These are phyloP conservation scores for Fraxinus sp. DNA, from an alignment of 305 asterid genomes.

Conservation along the genomic window DNA sequence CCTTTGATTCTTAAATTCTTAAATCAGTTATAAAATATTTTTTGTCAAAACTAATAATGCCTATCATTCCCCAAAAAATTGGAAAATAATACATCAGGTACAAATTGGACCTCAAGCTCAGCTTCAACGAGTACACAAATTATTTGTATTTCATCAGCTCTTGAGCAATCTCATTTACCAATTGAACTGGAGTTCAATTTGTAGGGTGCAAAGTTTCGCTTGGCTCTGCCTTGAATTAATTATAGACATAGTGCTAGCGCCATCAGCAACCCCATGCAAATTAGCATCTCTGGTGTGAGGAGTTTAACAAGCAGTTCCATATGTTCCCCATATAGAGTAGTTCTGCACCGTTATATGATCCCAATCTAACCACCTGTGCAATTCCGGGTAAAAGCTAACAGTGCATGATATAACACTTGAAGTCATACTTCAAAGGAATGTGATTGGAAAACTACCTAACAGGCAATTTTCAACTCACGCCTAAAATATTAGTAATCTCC, in stretches of 20 bases:
- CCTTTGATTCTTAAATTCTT: neutral
- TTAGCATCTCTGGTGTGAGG: neutral
- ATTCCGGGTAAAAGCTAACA: constrained; percentile 1
- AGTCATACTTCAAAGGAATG: neutral
- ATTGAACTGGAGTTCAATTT: neutral
- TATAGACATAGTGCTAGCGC: neutral
- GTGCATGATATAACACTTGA: neutral
- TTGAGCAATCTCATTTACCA: neutral
- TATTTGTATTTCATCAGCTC: constrained; percentile 1
- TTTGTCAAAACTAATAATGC: neutral
- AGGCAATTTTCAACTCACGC: neutral
- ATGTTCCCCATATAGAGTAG: neutral
- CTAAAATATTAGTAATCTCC: neutral
- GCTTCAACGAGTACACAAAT: neutral
- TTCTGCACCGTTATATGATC: neutral
- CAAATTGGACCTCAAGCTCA: neutral
- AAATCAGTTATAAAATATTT: neutral
- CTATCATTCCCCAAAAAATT: neutral
- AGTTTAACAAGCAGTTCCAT: neutral
- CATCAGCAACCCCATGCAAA: neutral
- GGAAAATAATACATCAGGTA: neutral
- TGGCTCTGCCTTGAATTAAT: neutral
- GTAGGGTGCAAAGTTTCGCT: neutral
- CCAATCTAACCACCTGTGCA: neutral
- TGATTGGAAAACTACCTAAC: neutral